These are phyloP conservation scores for Phytophthora pinifolia DNA, from an alignment of 352 stramenopile species.

Conservation along the genomic window DNA sequence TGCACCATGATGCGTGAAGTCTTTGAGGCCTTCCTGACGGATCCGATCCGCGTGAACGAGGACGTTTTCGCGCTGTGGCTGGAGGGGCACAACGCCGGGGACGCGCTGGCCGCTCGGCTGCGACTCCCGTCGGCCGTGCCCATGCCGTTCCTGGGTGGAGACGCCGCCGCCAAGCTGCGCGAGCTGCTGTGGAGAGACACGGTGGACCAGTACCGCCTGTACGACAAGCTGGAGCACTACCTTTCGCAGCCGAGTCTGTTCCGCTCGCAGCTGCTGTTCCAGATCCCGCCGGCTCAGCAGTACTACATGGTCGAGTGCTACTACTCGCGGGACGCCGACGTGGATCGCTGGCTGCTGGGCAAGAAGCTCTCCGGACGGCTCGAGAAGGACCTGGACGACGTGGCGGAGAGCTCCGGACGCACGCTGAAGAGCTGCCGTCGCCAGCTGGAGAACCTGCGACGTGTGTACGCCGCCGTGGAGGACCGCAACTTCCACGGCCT, in stretches of 20 bases:
- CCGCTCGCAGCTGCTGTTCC: conserved; percentile 77
- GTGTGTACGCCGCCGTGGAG: conserved; percentile 72
- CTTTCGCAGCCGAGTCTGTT: conserved; percentile 80
- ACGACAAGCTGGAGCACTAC: conserved; percentile 85
- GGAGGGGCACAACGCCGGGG: conserved; percentile 63
- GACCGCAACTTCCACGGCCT: conserved; percentile 81
- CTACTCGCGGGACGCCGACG: conserved; percentile 69
- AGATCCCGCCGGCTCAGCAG: conserved; percentile 76
- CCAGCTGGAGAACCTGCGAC: conserved; percentile 78
- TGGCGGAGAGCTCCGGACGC: conserved; percentile 62
- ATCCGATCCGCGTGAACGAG: conserved; percentile 78
- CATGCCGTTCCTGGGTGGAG: conserved; percentile 53
- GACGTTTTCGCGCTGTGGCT: conserved; percentile 80
- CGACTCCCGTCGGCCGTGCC: conserved; percentile 34
- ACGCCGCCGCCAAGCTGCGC: conserved; percentile 47
- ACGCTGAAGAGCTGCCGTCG: conserved; percentile 79
- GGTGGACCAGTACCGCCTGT: conserved; percentile 83
- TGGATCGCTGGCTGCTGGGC: conserved; percentile 75
- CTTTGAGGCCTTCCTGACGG: conserved; percentile 81
- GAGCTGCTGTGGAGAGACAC: conserved; percentile 80
- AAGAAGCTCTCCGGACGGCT: conserved; percentile 82
- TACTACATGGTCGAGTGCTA: conserved; percentile 84
- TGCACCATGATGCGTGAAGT: conserved; percentile 66
- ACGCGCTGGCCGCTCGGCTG: conserved; percentile 55
- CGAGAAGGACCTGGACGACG: conserved; percentile 87